phyloP scores from a whole-genome alignment of 2,329 filamentous ascomycete genomes.

The Periconia digitata region DNA sequence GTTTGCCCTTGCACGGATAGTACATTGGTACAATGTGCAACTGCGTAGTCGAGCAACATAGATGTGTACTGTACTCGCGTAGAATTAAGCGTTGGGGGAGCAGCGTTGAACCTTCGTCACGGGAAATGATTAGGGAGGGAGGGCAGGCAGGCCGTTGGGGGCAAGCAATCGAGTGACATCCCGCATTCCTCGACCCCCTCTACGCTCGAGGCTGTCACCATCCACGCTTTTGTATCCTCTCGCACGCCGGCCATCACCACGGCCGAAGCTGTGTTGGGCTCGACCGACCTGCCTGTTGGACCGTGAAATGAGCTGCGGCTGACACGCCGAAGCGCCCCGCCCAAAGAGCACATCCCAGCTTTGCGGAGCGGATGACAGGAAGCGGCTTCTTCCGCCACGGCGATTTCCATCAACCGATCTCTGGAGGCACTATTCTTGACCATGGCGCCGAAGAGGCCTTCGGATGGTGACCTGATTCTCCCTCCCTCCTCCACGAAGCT shows the following conservation, averaged over 20 bases:
- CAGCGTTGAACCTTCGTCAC: not conserved
- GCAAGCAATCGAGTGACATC: no score
- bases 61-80: no score
- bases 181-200: not conserved
- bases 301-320: slow-evolving; percentile 8
- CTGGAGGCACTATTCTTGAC: slow-evolving; percentile 3
- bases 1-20: no score
- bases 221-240: no score
- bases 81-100: no score
- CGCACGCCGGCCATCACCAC: not conserved
- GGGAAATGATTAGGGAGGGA: not conserved
- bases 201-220: not conserved
- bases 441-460: slow-evolving; percentile 31
- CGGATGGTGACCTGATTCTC: slow-evolving; percentile 22
- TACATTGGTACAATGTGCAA: no score
- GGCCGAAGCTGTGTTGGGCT: not conserved
- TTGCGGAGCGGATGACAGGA: slow-evolving; percentile 14
- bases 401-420: slow-evolving; percentile 12
- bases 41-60: no score
- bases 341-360: not conserved
- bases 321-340: slow-evolving; percentile 3
- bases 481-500: slow-evolving; percentile 25
- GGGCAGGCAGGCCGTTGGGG: not conserved
- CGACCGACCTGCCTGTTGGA: not conserved
- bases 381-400: slow-evolving; percentile 20